Evolutionary conservation across 345 rosid species (phyloP).

Genomic region (Barbarea vulgaris): DNA sequence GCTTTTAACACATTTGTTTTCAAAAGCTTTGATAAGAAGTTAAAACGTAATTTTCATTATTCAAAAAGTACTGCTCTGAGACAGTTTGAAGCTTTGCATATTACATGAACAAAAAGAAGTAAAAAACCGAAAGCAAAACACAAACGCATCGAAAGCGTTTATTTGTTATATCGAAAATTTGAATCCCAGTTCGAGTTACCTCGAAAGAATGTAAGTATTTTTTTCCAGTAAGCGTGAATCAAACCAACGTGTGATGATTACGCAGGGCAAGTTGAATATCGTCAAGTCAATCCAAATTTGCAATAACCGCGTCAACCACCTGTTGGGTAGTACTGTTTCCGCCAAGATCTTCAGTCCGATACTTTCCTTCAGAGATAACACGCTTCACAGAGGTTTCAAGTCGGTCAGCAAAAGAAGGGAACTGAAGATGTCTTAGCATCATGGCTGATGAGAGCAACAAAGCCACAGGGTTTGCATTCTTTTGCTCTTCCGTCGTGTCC

Average conservation of each 20-base stretch:
- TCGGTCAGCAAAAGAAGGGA: constrained; percentile 91
- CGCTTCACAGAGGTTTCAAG: constrained; percentile 79
- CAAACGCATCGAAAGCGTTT: neutral
- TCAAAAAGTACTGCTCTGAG: constrained; percentile 14
- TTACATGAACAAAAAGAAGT: constrained; percentile 4
- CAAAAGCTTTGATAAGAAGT: neutral
- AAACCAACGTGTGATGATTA: constrained; percentile 13
- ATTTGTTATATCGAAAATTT: neutral
- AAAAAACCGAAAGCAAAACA: neutral
- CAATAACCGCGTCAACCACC: constrained; percentile 39
- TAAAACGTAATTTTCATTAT: constrained; percentile 18
- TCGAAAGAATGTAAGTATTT: constrained; percentile 26
- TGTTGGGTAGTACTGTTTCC: constrained; percentile 43
- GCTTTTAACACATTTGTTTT: neutral
- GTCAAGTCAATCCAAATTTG: constrained; percentile 34
- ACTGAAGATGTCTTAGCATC: constrained; percentile 95
- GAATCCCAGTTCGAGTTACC: constrained; percentile 11
- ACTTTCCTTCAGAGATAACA: constrained; percentile 64
- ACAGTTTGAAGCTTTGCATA: neutral
- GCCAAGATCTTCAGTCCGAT: constrained; percentile 47
- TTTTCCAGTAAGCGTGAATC: constrained; percentile 2
- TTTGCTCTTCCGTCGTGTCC: constrained; percentile 56
- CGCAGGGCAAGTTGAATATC: neutral
- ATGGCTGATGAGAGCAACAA: constrained; percentile 91
- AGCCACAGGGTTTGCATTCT: constrained; percentile 91